Base-by-base conservation (phyloP, 352 stramenopile species). In the Blastocystis sp. region DNA sequence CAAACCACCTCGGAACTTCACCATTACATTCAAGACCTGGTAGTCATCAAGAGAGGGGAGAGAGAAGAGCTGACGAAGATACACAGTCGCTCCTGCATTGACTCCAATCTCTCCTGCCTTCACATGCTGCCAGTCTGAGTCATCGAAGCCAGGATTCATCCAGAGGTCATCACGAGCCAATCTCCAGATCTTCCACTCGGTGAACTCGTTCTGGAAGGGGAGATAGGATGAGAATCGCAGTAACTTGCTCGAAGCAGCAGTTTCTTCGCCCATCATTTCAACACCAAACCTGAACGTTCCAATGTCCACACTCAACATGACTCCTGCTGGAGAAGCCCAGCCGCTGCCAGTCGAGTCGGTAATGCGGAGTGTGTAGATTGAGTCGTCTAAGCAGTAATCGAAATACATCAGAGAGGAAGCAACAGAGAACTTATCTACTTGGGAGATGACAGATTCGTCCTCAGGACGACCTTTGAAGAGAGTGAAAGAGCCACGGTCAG, bases 201-300 rank as follows among this genome's bases (percentile, higher is more conserved):
- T 47, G 64, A 75, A 53, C 64, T 53, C 34, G 26, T 53, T 4
- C 64, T 75, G 37, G 37, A 47, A 47, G n/a, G 13, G 64, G 37
- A 43, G 45, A 41, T 16, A 47, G 24, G 45, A 75, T 0, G 24
- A 75, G 64, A 47, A 53, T 13, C 50, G 13, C 50, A 59, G 50
- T n/a, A 59, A n/a, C 50, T 59, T 59, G 11, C 20, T 59, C 50
- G 50, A 59, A n/a, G 11, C 50, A n/a, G 50, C 13, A n/a, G 50
- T 13, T 2, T 13, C 13, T n/a, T 59, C 50, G 50, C 50, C 50
- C 11, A 59, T 13, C 50, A 59, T 59, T 59, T 59, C 50, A 13
- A 68, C 16, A 9, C 68, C 73, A 24, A 85, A 66, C 34, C 73
- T 50, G 16, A 85, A 53, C 54, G 73, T 68, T 18, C 73, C 73